Base-by-base conservation (phyloP, 331 rosid species). In the Cydonia oblonga region DNA sequence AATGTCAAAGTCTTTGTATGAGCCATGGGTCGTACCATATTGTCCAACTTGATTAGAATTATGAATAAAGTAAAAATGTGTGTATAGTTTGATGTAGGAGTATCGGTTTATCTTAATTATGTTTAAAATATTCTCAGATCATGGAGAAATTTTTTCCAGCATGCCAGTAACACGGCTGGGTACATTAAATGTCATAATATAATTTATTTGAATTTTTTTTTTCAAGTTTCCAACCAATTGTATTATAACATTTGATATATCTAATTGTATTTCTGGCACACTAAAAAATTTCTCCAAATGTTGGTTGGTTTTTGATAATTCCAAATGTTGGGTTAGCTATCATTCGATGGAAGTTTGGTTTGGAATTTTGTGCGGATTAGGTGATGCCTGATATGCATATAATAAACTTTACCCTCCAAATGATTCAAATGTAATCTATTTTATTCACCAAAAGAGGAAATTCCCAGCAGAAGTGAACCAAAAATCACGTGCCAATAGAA, bases 341-440 rank as follows among this genome's bases (percentile, higher is more conserved):
- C 75, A 65, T 53, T 33, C 78, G 26, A 4, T 64, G 66, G 78
- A 74, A 64, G 14, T 65, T n/a, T 65, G 20, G 78, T 49, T 61
- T 74, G 64, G 26, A 16, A 15, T 52, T 33, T 63, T 24, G 53
- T 16, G 72, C 14, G 78, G 75, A 56, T 33, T 70, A 70, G 75
- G 75, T 35, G 44, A 56, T 70, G 3, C 42, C 12, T 35, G 8
- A 2, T 35, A 35, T 9, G 42, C 12, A 35, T 38, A 70, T 0
- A 10, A 20, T 70, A 54, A 56, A 32, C 65, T 32, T 33, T 8
- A 33, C 18, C 54, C 25, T 33, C 66, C 25, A 70, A 56, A 7
- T 40, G 38, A 8, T 56, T 56, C 75, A 35, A 70, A 35, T 6
- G 16, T 15, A 33, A 56, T 20, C 8, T 33, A 70, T 23, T 18